Conservation (phyloP, 2,329 filamentous ascomycete species). For the Acrocalymma vagum region DNA sequence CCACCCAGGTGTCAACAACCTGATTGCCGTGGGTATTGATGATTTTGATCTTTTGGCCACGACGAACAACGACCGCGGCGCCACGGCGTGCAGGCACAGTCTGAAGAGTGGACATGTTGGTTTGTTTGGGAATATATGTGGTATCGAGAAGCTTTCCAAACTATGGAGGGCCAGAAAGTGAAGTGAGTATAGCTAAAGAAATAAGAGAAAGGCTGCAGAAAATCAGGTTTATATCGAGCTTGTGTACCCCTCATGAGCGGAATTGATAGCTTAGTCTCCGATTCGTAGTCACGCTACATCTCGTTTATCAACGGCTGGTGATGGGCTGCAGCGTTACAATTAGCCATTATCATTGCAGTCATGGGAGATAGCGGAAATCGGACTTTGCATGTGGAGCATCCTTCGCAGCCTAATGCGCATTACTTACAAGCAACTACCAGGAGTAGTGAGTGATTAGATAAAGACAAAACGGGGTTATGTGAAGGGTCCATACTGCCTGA, state of each 20-base stretch:
- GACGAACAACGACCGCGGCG: slow-evolving; percentile 49
- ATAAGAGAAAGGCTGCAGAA: not conserved
- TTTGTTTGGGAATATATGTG: no score
- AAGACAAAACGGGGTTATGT: no score
- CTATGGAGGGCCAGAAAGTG: not conserved
- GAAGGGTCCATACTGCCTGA: no score
- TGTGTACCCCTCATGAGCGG: not conserved
- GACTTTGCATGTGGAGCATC: no score
- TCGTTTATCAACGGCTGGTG: slow-evolving; percentile 5
- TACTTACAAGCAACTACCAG: no score
- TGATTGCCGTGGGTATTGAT: slow-evolving; percentile 59
- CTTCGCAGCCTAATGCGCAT: no score
- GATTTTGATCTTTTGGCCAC: slow-evolving; percentile 54
- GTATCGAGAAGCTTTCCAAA: no score
- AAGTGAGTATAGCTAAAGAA: not conserved
- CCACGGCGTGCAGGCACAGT: slow-evolving; percentile 55
- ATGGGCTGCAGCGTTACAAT: no score
- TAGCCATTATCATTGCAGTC: no score
- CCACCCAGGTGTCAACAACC: slow-evolving; percentile 61
- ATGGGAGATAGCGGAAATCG: no score
- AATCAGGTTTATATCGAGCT: not conserved
- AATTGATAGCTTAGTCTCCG: slow-evolving; percentile 5
- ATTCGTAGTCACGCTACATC: not conserved
- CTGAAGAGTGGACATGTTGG: slow-evolving; percentile 25
- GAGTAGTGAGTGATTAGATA: no score